Base-by-base conservation (phyloP, 2,329 filamentous ascomycete genomes). In the Sporothrix schenckii region DNA sequence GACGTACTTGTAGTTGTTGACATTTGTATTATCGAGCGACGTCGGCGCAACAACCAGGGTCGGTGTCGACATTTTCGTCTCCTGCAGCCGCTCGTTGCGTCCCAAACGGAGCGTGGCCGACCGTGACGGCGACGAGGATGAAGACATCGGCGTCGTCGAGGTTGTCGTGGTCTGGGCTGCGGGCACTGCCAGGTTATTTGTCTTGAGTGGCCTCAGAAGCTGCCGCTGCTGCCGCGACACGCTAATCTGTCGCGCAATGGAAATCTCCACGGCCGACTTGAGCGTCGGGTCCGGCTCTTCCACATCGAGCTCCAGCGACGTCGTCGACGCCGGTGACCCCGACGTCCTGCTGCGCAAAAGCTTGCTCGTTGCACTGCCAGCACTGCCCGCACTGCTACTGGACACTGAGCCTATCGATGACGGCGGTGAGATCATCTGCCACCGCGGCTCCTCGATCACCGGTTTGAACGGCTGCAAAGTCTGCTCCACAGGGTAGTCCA, bases 231-330 rank as follows among this genome's bases (percentile, higher is more conserved):
- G 83, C 14, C 85, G 81, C 14, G 88, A 89, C 34, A 91, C 81
- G 73, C 86, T 89, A 74, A 91, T 90, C 77, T 91, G 88, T 1
- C 89, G 83, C 0, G 89, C 89, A 74, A 91, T 91, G 1, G 88
- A 90, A 60, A 89, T 83, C 77, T 90, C 86, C 4, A 89, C 88
- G 1, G 88, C 86, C 56, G 83, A 83, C 73, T 84, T 83, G 16
- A 86, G 78, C 7, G 80, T 81, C 47, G 77, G 77, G 73, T 83
- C 81, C 0, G 78, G 68, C 41, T 83, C 81, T 47, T 84, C 82
- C 13, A 77, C 71, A 13, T 79, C 78, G 9, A 76, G 69, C 27
- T 80, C 79, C 3, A 76, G 74, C 70, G 80, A 79, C 0, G 79
- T 78, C 4, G 77, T 74, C 4, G 78, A 78, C 10, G 78, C 78